phyloP scores from a whole-genome alignment of 2,329 filamentous ascomycete genomes.

The Gremmenia infestans region DNA sequence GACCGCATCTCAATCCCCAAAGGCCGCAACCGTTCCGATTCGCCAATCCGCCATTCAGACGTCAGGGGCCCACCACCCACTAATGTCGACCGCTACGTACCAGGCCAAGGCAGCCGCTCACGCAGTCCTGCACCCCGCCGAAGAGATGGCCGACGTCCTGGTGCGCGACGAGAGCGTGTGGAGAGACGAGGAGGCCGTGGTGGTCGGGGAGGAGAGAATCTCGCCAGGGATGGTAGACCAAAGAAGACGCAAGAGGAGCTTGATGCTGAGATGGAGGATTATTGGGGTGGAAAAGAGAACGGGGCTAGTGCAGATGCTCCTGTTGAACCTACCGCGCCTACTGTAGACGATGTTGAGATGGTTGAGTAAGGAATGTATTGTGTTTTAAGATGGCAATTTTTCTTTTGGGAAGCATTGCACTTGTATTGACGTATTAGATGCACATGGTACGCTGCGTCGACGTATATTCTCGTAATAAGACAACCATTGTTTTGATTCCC shows the following conservation, averaged over 20 bases:
- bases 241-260: constrained; percentile 89
- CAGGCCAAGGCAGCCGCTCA: constrained; percentile 41
- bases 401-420: too few species aligned
- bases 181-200: constrained; percentile 38
- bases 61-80: constrained; percentile 30
- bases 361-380: constrained; percentile 36
- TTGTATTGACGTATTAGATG: not conserved
- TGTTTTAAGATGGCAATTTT: not conserved
- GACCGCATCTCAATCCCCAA: constrained; percentile 51
- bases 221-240: constrained; percentile 47
- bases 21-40: constrained; percentile 57
- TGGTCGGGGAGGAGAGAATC: constrained; percentile 37
- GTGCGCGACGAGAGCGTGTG: constrained; percentile 33
- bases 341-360: constrained; percentile 63
- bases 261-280: constrained; percentile 95
- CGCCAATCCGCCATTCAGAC: constrained; percentile 39
- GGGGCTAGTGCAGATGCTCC: constrained; percentile 28
- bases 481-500: too few species aligned
- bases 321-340: constrained; percentile 30
- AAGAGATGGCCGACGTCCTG: constrained; percentile 49
- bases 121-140: constrained; percentile 55
- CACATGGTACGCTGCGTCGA: not conserved
- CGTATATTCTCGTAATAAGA: not conserved
- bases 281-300: constrained; percentile 58
- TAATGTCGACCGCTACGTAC: constrained; percentile 33